Evolutionary conservation across 345 rosid genomes (phyloP), one percentile per base, ranked within the genome.

Genomic region (Trapa incisa): DNA sequence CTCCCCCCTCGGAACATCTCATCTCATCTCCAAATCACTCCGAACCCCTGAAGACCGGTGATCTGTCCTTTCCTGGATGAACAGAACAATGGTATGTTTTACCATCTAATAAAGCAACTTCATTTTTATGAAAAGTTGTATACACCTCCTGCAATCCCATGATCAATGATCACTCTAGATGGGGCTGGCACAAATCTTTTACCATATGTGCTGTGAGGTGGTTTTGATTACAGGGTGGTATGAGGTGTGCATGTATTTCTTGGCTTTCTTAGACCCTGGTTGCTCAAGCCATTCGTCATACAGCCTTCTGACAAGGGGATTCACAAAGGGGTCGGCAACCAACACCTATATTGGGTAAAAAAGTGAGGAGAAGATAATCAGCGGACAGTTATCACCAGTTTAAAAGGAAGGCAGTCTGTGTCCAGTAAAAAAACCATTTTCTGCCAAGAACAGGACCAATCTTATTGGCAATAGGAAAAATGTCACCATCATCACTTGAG

Each of bases 211-310:
- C 77, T 90, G 88, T 0, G 95, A 68, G 0, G 88, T 78, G 61
- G 91, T 94, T 77, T 93, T 91, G 3, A 85, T 86, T 32, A 91
- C 74, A 3, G 93, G 96, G 81, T 91, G 97, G 80, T 89, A 94
- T 68, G 67, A 87, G 32, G 97, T 89, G 77, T 89, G 96, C 85
- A 91, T 56, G 68, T 76, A 78, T 80, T 74, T 80, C 77, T 76
- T 89, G 0, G 99, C 96, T 71, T 80, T 81, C 71, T 77, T 77
- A 1, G 96, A 94, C 71, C 97, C 93, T 37, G 97, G 99, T 41
- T 85, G 84, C 62, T 71, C 86, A 65, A 91, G 96, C 99, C 96
- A 91, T 68, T 94, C 96, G 0, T 86, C 86, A 50, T 85, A 89
- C 50, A 91, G 38, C 66, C 79, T 66, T 73, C 80, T 86, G 9